Evolutionary conservation across 2,329 filamentous ascomycete genomes (phyloP), one percentile per base, ranked within the genome.

Genomic region (Diaporthe vexans): DNA sequence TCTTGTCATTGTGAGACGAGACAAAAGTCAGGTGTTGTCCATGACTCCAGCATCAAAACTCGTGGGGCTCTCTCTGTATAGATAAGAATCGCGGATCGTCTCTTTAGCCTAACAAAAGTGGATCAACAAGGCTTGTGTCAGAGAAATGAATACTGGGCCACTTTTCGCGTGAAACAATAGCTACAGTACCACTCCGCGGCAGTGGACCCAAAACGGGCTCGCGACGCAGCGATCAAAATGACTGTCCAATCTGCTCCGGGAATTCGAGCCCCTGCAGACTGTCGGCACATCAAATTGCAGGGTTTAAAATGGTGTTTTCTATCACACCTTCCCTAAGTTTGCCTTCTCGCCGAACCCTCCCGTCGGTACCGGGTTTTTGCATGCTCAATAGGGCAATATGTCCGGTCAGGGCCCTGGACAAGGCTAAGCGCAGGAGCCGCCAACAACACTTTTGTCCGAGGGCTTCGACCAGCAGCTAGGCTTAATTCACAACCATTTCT

Each of bases 361-460:
- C 59, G 40, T 17, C 59, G 37, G 6, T n/a, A 43, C 37, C 8
- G 9, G 40, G 2, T 13, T 29, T 63, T 63, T 13, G 48, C 40
- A 24, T 63, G 17, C 59, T 63, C 17, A 63, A 3, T 63, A 1
- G 21, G 59, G 59, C 21, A 63, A 63, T 63, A 63, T 46, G 59
- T 63, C 59, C 40, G 59, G 24, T 33, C 40, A 59, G 40, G 13
- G 13, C 40, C 17, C 40, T 17, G 40, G 40, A 43, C 40, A 33
- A 33, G 29, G 29, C 29, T 33, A 43, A 43, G 40, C 40, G 15
- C 40, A 43, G 40, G 15, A 43, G 40, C 40, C 40, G 40, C 29
- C 29, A 33, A 15, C 40, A 17, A 43, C 40, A 43, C 15, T 43
- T 43, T 43, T 2, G 13, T 17, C 5, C 40, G 19, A 43, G 13